Conservation (phyloP, 139 green algal species). For the Bryopsis sp. region DNA sequence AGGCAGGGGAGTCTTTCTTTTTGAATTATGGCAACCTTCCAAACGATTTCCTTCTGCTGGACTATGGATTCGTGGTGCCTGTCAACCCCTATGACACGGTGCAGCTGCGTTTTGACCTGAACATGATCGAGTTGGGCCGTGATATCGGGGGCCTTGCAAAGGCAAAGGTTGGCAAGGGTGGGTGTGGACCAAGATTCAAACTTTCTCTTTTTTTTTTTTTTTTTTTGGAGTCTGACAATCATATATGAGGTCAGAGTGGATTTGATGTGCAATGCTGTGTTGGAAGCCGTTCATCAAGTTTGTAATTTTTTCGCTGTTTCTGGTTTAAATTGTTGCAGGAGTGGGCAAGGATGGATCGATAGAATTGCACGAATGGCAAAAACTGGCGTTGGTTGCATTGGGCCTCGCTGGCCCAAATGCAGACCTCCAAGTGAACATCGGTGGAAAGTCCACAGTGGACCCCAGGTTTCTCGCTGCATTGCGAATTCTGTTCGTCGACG, state of each 20-base stretch:
- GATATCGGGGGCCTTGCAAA: neutral
- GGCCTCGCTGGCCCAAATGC: neutral
- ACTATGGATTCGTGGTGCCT: constrained; percentile 79
- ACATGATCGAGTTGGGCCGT: constrained; percentile 41
- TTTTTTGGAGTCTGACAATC: too few species aligned
- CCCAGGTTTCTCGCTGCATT: neutral
- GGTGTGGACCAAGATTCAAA: too few species aligned
- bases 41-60: constrained; percentile 85
- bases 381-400: neutral
- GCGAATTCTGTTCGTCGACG: too few species aligned
- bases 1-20: constrained; percentile 46
- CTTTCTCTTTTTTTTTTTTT: too few species aligned
- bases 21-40: constrained; percentile 68
- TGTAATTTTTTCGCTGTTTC: neutral
- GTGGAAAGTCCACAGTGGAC: neutral
- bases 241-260: too few species aligned
- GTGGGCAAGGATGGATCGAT: neutral
- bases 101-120: constrained; percentile 56
- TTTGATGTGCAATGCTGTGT: too few species aligned
- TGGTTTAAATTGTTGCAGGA: neutral
- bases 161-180: too few species aligned
- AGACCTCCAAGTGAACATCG: neutral
- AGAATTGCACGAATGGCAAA: neutral
- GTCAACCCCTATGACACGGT: constrained; percentile 70
- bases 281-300: neutral